phyloP scores from a whole-genome alignment of 257 asterid genomes.

The Ocimum tenuiflorum region DNA sequence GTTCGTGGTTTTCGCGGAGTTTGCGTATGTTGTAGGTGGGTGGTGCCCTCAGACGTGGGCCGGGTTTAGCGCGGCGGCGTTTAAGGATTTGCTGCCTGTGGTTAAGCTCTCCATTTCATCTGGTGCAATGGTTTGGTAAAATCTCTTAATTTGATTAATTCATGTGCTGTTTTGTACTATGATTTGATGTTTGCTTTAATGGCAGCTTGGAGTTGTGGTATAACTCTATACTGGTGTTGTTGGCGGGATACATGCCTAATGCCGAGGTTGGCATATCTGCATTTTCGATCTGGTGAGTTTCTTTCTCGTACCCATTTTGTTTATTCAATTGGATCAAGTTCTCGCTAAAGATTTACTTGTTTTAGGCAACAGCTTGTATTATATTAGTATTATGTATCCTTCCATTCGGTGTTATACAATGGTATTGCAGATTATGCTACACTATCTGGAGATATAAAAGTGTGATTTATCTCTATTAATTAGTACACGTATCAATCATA shows the following conservation, averaged over 20 bases:
- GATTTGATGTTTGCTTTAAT: too few relatives aligned
- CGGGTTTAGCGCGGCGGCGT: slow-evolving; percentile 39
- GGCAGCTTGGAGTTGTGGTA: slow-evolving; percentile 38
- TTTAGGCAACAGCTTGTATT: too few relatives aligned
- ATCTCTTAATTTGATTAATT: neutral
- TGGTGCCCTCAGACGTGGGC: slow-evolving; percentile 60
- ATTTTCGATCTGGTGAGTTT: slow-evolving; percentile 32
- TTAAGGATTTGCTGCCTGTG: slow-evolving; percentile 45
- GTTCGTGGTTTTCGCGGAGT: slow-evolving; percentile 32
- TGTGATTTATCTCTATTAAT: too few relatives aligned
- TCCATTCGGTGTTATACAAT: too few relatives aligned
- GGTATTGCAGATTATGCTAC: too few relatives aligned
- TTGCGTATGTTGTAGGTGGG: slow-evolving; percentile 36
- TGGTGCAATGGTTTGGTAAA: slow-evolving; percentile 59
- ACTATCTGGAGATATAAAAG: too few relatives aligned
- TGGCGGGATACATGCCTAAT: slow-evolving; percentile 30
- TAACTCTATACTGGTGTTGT: slow-evolving; percentile 35
- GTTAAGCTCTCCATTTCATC: slow-evolving; percentile 52
- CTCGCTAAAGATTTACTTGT: too few relatives aligned
- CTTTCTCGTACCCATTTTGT: too few relatives aligned
- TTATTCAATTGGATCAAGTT: too few relatives aligned
- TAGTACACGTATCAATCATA: too few relatives aligned
- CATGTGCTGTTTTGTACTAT: neutral
- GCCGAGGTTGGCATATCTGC: slow-evolving; percentile 36
- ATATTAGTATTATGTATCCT: too few relatives aligned